Conservation (phyloP, 208 protist genomes). For the Leishmania turanica region DNA sequence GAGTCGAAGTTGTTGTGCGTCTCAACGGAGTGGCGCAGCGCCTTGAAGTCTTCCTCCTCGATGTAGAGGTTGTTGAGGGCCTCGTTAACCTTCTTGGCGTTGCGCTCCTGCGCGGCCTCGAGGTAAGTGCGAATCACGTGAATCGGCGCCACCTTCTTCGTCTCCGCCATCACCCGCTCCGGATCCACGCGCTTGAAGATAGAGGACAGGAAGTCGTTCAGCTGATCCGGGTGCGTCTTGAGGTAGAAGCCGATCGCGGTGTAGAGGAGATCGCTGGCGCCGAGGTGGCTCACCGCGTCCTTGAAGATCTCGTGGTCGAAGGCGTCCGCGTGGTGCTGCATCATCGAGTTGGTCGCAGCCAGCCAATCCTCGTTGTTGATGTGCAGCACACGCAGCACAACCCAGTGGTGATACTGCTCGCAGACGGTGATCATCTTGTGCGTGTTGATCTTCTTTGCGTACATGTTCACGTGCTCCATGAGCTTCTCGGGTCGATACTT, state of each 20-base stretch:
- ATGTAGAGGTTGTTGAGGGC: slow-evolving; percentile 98
- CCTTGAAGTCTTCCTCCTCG: slow-evolving; percentile 98
- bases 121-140: slow-evolving; percentile 98
- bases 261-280: slow-evolving; percentile 98
- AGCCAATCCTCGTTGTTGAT: slow-evolving; percentile 99
- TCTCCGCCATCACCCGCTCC: slow-evolving; percentile 95
- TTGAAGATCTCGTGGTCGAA: slow-evolving; percentile 99
- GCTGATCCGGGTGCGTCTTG: slow-evolving; percentile 85
- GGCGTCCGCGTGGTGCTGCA: slow-evolving; percentile 96
- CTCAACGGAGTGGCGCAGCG: slow-evolving; percentile 96
- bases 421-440: slow-evolving; percentile 97
- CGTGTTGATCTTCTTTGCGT: slow-evolving; percentile 96
- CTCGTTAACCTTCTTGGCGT: slow-evolving; percentile 97
- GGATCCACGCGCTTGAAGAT: slow-evolving; percentile 97
- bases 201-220: slow-evolving; percentile 97
- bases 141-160: slow-evolving; percentile 84
- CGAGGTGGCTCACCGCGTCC: slow-evolving; percentile 95
- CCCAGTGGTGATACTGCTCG: slow-evolving; percentile 96
- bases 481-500: slow-evolving; percentile 99
- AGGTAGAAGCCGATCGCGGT: slow-evolving; percentile 98
- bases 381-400: slow-evolving; percentile 96
- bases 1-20: slow-evolving; percentile 97
- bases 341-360: slow-evolving; percentile 97
- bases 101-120: slow-evolving; percentile 93
- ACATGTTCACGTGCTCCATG: slow-evolving; percentile 99